phyloP scores from a whole-genome alignment of 1,284 basidiomycete genomes.

The Apiotrichum porosum region DNA sequence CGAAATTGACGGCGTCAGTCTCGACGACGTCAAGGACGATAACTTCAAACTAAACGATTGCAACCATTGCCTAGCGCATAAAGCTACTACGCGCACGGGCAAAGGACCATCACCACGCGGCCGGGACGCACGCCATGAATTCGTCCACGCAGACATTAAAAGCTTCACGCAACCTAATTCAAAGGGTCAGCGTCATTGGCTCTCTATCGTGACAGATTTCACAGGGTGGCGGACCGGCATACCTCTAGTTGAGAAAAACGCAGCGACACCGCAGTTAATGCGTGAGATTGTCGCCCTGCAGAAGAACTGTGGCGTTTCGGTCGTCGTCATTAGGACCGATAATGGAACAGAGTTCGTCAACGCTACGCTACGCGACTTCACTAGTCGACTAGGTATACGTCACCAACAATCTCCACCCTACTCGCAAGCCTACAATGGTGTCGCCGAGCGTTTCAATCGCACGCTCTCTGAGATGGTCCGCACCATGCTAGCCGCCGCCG shows the following conservation, averaged over 20 bases:
- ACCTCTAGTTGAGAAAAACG: neutral
- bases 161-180: neutral
- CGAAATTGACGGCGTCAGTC: neutral
- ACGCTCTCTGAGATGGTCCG: slow-evolving; percentile 23
- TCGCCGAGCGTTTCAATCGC: slow-evolving; percentile 30
- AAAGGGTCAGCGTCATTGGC: neutral
- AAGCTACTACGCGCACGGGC: neutral
- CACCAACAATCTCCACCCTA: slow-evolving; percentile 12
- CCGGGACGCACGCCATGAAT: neutral
- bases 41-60: neutral
- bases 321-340: slow-evolving; percentile 3
- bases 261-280: neutral
- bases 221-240: neutral
- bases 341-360: slow-evolving; percentile 1
- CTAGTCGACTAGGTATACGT: neutral
- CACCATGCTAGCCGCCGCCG: slow-evolving; percentile 4
- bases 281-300: neutral
- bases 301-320: neutral
- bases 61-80: neutral
- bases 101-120: neutral
- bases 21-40: neutral
- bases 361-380: neutral
- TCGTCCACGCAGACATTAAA: slow-evolving; percentile 3
- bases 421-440: slow-evolving; percentile 34
- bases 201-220: neutral